Evolutionary conservation across 345 rosid genomes (phyloP), one percentile per base, ranked within the genome.

Genomic region (Corymbia maculata): DNA sequence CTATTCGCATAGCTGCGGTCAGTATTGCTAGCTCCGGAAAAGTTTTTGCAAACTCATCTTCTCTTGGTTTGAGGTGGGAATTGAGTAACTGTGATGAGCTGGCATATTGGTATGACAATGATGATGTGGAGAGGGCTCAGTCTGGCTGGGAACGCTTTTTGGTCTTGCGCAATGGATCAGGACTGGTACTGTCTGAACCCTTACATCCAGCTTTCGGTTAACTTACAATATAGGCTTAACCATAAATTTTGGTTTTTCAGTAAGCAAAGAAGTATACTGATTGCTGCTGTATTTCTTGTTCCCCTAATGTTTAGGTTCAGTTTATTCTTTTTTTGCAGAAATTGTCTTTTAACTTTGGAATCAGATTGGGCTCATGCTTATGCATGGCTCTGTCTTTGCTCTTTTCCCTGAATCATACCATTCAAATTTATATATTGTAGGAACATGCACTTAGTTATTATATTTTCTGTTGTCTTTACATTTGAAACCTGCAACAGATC

Each of bases 1-100:
- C 94, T 79, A 94, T 97, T 88, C 95, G 99, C 30, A 30, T 96
- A 87, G 96, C 99, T 90, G 98, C 97, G 59, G 95, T 95, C 90
- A 94, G 98, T 92, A 90, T 96, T 80, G 92, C 95, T 90, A 87
- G 57, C 88, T 92, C 90, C 32, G 97, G 98, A 86, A 93, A 94
- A 91, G 94, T 95, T 92, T 96, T 95, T 94, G 98, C 99, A 85
- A 97, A 97, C 92, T 95, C 98, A 47, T 97, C 99, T 89, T 95
- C 98, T 89, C 96, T 97, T 91, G 90, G 89, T 87, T 93, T 97
- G 90, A 92, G 87, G 90, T 97, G 99, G 99, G 98, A 96, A 89
- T 90, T 97, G 90, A 93, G 89, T 90, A 89, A 88, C 86, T 97
- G 97, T 92, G 94, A 94, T 75, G 93, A 89, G 87, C 92, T 95